These are phyloP conservation scores for Colletotrichum gloeosporioides DNA, from an alignment of 2,329 filamentous ascomycete genomes.

Conservation along the genomic window DNA sequence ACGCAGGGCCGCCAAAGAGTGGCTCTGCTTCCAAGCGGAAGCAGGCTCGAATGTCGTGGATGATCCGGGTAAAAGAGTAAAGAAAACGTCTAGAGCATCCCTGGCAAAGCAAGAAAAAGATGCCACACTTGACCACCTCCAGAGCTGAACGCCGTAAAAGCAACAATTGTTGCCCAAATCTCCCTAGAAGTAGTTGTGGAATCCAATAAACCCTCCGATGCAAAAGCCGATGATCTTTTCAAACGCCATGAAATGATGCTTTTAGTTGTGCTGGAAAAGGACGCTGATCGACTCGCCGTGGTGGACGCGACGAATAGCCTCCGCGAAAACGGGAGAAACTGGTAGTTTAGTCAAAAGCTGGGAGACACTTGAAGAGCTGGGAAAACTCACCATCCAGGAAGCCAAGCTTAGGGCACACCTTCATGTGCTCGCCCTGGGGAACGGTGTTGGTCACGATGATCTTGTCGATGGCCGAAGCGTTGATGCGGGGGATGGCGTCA, in stretches of 20 bases:
- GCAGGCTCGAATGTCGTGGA: slow-evolving; percentile 11
- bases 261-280: slow-evolving; percentile 62
- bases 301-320: slow-evolving; percentile 94
- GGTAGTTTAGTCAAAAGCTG: not conserved
- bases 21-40: not conserved
- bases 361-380: not conserved
- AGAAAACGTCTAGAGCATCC: slow-evolving; percentile 19
- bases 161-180: slow-evolving; percentile 8
- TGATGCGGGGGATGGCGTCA: slow-evolving; percentile 93
- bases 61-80: not conserved
- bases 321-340: slow-evolving; percentile 86
- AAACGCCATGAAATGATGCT: slow-evolving; percentile 19
- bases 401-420: slow-evolving; percentile 85
- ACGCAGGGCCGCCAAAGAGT: not conserved
- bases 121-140: slow-evolving; percentile 13
- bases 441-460: slow-evolving; percentile 96
- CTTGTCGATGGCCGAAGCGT: slow-evolving; percentile 90
- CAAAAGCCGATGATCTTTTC: slow-evolving; percentile 20
- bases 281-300: slow-evolving; percentile 98
- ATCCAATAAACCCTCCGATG: slow-evolving; percentile 23
- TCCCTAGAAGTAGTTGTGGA: slow-evolving; percentile 11
- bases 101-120: not conserved
- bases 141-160: slow-evolving; percentile 21
- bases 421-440: slow-evolving; percentile 80
- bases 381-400: slow-evolving; percentile 70